Percentiles rank a stretch among this genome's conserved stretches.
Conservation (phyloP, 1,284 basidiomycete species). For the Sporisorium exsertum region DNA sequence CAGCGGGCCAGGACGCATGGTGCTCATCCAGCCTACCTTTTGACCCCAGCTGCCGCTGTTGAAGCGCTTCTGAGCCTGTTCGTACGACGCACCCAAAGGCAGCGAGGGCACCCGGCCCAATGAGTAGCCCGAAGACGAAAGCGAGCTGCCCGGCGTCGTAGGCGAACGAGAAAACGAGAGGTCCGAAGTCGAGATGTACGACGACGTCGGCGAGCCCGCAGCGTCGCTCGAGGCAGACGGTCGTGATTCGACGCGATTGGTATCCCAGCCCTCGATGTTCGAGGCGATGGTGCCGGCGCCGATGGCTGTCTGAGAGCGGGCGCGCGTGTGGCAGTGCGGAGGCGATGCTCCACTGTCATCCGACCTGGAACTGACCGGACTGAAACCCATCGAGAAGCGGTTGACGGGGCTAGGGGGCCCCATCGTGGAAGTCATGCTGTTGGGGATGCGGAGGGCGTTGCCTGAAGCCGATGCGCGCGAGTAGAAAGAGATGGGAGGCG, state of each 20-base stretch:
- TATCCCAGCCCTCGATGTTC: constrained; percentile 27
- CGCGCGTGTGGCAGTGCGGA: constrained; percentile 38
- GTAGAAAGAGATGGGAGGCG: constrained; percentile 40
- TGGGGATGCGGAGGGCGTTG: constrained; percentile 28
- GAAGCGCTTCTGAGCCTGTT: constrained; percentile 57
- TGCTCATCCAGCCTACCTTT: constrained; percentile 50
- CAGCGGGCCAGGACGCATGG: constrained; percentile 41
- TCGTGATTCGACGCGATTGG: constrained; percentile 12
- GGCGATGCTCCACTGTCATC: constrained; percentile 32
- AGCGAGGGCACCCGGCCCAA: constrained; percentile 53
- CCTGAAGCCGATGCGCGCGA: constrained; percentile 36
- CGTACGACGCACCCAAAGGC: constrained; percentile 48
- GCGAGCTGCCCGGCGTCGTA: constrained; percentile 30
- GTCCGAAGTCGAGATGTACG: constrained; percentile 40
- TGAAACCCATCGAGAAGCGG: constrained; percentile 42
- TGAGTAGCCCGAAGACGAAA: constrained; percentile 43
- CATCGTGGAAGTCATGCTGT: constrained; percentile 38
- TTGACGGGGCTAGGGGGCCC: constrained; percentile 34
- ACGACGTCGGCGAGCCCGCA: constrained; percentile 33
- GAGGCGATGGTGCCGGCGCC: constrained; percentile 28
- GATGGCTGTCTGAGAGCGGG: constrained; percentile 46
- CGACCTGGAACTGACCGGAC: constrained; percentile 12
- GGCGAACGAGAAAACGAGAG: constrained; percentile 42
- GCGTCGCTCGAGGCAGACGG: constrained; percentile 19
- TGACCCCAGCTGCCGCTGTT: constrained; percentile 54